Evolutionary conservation across 2,329 filamentous ascomycete genomes (phyloP), one percentile per base, ranked within the genome.

Genomic region (Lachnellula hyalina): DNA sequence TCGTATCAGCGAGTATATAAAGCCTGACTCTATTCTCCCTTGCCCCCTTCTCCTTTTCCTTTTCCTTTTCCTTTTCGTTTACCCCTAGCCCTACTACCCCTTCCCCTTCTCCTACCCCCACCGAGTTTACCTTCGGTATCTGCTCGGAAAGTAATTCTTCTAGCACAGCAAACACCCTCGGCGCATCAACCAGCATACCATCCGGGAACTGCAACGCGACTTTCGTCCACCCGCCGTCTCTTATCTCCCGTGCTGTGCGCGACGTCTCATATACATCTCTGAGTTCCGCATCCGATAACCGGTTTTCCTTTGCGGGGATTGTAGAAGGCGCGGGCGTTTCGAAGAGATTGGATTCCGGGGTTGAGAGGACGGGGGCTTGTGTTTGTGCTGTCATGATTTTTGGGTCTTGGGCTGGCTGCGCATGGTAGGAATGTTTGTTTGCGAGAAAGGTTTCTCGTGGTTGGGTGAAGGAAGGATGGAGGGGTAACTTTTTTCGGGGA

Each of bases 161-260:
- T 58, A 96, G 72, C 0, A 83, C 75, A 52, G 86, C 83, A 54
- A 87, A 90, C 0, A 96, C 89, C 54, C 87, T 80, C 5, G 90
- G 87, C 8, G 89, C 90, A 77, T 99, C 91, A 0, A 82, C 77
- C 0, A 99, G 80, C 90, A 97, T 96, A 28, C 86, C 80, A 73
- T 99, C 94, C 0, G 94, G 93, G 64, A 99, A 97, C 69, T 99
- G 94, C n/a, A 99, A 75, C 1, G 91, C 94, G 34, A 99, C 82
- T 49, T 87, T 82, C 59, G 74, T 81, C 81, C 90, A 96, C 70
- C 78, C 78, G 44, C 84, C 87, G 5, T 77, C 72, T n/a, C 77
- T 77, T 47, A 99, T 87, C 71, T 96, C 89, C 36, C 74, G 71
- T 48, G 90, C 81, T 0, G 94, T 96, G 54, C 89, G 82, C 56